Conservation (phyloP, 164 flowering plant genomes). For the Umbilicus rupestris region DNA sequence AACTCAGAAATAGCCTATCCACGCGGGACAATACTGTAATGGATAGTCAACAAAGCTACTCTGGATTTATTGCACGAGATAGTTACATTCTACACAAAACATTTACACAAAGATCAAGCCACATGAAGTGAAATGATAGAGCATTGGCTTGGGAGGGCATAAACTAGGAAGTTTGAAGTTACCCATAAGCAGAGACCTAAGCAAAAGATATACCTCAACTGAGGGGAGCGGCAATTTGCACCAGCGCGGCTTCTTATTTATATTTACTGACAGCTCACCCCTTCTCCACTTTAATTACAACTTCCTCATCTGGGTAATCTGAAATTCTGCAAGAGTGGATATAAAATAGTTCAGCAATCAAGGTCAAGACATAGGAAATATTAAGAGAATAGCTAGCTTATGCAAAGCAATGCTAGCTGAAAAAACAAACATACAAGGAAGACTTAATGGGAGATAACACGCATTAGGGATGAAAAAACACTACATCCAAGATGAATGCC, state of each 20-base stretch:
- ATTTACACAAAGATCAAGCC: neutral
- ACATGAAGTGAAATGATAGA: neutral
- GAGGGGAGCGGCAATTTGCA: neutral
- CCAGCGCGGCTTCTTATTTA: neutral
- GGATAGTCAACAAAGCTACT: neutral
- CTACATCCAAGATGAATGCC: neutral
- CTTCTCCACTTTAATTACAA: neutral
- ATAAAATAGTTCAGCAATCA: constrained; percentile 14
- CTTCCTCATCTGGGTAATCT: neutral
- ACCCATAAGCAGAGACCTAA: neutral
- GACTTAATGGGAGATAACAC: neutral
- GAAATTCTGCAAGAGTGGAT: neutral
- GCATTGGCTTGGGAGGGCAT: neutral
- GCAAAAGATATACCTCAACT: neutral
- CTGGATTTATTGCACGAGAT: neutral
- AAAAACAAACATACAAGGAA: neutral
- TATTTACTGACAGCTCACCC: neutral
- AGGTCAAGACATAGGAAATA: constrained; percentile 17
- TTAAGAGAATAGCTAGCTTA: neutral
- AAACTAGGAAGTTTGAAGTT: neutral
- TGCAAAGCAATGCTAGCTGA: constrained; percentile 11
- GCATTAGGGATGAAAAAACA: neutral
- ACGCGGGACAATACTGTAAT: neutral
- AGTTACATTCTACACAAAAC: neutral
- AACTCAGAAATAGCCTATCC: neutral